Base-by-base conservation (phyloP, 306 rosid species). In the Quercus dentata region DNA sequence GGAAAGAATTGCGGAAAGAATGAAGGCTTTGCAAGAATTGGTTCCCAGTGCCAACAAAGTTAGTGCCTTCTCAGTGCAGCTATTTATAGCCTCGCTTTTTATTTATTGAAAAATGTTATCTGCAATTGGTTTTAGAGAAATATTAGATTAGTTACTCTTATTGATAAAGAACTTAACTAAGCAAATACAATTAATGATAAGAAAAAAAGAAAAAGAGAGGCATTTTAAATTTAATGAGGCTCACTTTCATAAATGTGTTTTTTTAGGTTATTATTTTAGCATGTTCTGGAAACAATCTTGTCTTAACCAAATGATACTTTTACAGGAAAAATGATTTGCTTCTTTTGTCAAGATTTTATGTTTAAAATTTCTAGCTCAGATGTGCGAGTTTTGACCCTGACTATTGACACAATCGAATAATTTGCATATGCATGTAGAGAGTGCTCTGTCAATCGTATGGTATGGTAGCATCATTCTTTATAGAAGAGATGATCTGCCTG, bases 1-100 rank as follows among this genome's bases (percentile, higher is more conserved):
- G 71, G 99, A 96, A 87, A 96, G 99, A 87, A 96, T 96, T 72
- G 98, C 99, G 1, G 99, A 96, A 82, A 90, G 99, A 90, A 96
- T 96, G 99, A 96, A 85, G 90, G 99, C 98, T 77, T 80, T 96
- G 85, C 99, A 93, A 87, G 99, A 96, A 80, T 80, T 96, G 82
- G 99, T 96, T 80, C 99, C 98, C 65, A 90, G 93, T 79, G 88
- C 91, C 80, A 96, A 93, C 65, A 96, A 96, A 96, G 98, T 93
- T 61, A 11, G 91, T 84, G 67, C n/a, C 74, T 77, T 67, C 65
- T 20, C 70, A 54, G 25, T 54, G 55, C 57, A 6, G 5, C 35
- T 31, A 12, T 77, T 64, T 11, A 38, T 35, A 17, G 8, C 58
- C 61, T 56, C 71, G 11, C 15, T 31, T 74, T 15, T 63, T 30